These are phyloP conservation scores for Linderniella brevidens DNA, from an alignment of 257 asterid genomes.

Conservation along the genomic window DNA sequence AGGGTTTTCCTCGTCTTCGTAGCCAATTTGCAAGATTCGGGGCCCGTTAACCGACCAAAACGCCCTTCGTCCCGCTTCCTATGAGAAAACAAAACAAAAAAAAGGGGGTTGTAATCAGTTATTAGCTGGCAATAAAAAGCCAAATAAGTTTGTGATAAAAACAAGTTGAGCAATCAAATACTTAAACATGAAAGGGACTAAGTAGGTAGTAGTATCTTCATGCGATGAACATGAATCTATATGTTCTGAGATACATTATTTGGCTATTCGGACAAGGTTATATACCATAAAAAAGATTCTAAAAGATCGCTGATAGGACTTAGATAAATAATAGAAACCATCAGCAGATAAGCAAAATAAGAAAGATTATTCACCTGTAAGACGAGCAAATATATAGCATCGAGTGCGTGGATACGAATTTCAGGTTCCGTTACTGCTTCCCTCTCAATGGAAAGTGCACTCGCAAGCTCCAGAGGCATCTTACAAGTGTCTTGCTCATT, in stretches of 20 bases:
- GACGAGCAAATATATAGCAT: slow-evolving; percentile 68
- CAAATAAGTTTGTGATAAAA: too few species aligned
- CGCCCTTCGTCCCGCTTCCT: slow-evolving; percentile 93
- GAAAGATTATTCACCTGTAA: slow-evolving; percentile 41
- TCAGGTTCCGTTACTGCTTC: slow-evolving; percentile 69
- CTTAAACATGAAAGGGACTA: too few species aligned
- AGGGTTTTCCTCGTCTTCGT: slow-evolving; percentile 63
- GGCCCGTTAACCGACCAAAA: slow-evolving; percentile 96
- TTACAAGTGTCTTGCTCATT: slow-evolving; percentile 56
- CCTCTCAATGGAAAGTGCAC: slow-evolving; percentile 87
- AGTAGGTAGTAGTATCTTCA: too few species aligned
- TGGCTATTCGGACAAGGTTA: too few species aligned
- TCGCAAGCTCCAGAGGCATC: slow-evolving; percentile 92
- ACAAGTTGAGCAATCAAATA: too few species aligned
- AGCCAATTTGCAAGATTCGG: slow-evolving; percentile 76
- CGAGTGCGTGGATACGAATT: slow-evolving; percentile 58
- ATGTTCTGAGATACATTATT: too few species aligned
- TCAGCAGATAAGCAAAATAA: not conserved
- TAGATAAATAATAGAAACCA: too few species aligned
- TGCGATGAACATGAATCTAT: too few species aligned
- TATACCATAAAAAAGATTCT: too few species aligned
- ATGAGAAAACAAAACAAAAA: not conserved
- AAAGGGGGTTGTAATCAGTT: not conserved
- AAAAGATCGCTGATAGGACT: too few species aligned
- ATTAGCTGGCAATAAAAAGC: not conserved